Percentiles rank a stretch among this genome's conserved stretches.
These are phyloP conservation scores for Yamadazyma phyllophila DNA, from an alignment of 805 yeast species.

Conservation along the genomic window DNA sequence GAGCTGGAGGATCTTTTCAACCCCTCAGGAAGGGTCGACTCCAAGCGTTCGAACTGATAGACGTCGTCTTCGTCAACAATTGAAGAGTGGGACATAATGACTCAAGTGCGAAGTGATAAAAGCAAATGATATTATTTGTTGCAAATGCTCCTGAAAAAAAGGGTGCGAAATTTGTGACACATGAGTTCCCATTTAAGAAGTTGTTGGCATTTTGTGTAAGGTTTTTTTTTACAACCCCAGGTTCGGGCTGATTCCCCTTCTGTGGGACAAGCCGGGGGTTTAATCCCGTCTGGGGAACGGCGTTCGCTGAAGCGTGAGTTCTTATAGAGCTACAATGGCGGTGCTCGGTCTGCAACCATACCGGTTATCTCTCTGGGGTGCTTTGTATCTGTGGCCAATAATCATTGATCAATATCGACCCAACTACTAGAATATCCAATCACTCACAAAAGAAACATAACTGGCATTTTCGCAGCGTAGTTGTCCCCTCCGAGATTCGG, in stretches of 20 bases:
- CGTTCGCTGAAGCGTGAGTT: not conserved
- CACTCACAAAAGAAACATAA: constrained; percentile 6
- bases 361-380: not conserved
- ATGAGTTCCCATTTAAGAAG: not conserved
- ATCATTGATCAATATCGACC: not conserved
- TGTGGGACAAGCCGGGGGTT: not conserved
- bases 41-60: constrained; percentile 40
- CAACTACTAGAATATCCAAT: not conserved
- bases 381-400: constrained; percentile 3
- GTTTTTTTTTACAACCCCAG: not conserved
- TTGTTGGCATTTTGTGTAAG: not conserved
- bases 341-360: not conserved
- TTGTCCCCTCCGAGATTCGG: constrained; percentile 7
- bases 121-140: not conserved
- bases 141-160: not conserved
- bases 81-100: constrained; percentile 1
- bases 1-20: constrained; percentile 39
- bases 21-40: constrained; percentile 39
- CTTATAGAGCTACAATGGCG: not conserved
- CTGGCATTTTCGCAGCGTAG: constrained; percentile 6
- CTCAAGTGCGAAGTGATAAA: not conserved
- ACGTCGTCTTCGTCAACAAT: constrained; percentile 14
- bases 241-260: not conserved
- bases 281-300: not conserved
- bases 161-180: not conserved